Evolutionary conservation across 306 rosid species (phyloP), one percentile per base, ranked within the genome.

Genomic region (Heteromeles arbutifolia): DNA sequence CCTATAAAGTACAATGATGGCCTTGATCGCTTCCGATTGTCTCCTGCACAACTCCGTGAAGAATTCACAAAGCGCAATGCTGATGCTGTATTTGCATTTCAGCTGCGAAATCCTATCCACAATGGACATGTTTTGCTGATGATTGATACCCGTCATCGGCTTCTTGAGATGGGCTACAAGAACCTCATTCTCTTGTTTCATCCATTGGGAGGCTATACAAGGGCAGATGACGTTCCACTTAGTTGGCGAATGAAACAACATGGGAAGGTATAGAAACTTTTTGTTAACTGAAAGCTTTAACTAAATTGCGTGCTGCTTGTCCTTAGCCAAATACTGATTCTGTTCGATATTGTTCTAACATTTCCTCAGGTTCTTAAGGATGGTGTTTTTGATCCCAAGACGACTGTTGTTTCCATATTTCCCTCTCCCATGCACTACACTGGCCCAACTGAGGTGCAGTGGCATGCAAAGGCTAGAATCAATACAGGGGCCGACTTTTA

Each of bases 381-480:
- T 73, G 99, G 99, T 79, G 97, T 96, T 67, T 97, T 96, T 54
- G 98, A 96, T 89, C 98, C 99, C 41, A 92, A 92, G 80, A 96
- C 99, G 21, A 96, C 99, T 24, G 98, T 96, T 4, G 97, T 96
- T 67, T 96, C 99, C 67, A 96, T 96, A 83, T 96, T 96, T 80
- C 99, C 99, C 8, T 96, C 99, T 78, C 99, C 98, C 28, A 96
- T 92, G 99, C 99, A 90, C 84, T 96, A 96, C 74, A 98, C 99
- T 9, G 99, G 99, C 67, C 99, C 98, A 11, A 96, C 99, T 9
- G 99, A 96, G 83, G 99, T 96, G 77, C 99, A 96, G 87, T 96
- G 99, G 99, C 99, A 96, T 85, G 98, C 99, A 70, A 96, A 96
- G 87, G 99, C 99, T 50, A 89, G 98, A 88, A 92, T 96, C 10